These are phyloP conservation scores for Phanerochaete carnosa DNA, from an alignment of 768 basidiomycete genomes.

Conservation along the genomic window DNA sequence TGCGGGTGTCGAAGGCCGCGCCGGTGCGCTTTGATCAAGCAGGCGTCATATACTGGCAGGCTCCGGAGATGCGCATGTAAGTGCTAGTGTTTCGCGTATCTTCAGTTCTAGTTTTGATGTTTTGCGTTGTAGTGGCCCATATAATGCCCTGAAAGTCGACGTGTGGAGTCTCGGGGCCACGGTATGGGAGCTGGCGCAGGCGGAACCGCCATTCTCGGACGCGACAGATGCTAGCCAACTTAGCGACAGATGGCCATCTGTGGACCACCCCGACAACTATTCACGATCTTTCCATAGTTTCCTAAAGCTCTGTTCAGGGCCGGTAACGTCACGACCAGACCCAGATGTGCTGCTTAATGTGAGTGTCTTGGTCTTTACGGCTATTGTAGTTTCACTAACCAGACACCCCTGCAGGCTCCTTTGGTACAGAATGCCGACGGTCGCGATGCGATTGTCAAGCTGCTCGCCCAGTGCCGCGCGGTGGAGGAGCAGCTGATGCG, in stretches of 20 bases:
- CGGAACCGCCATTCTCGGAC: constrained; percentile 68
- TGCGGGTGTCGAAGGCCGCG: constrained; percentile 49
- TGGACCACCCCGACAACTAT: constrained; percentile 55
- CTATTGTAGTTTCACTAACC: background rate
- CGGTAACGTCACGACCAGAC: constrained; percentile 50
- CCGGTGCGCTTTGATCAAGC: constrained; percentile 55
- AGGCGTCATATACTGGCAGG: constrained; percentile 84
- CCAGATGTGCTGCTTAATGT: constrained; percentile 60
- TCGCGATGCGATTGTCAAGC: constrained; percentile 60
- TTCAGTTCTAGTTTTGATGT: constrained; percentile 9
- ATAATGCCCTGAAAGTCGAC: constrained; percentile 73
- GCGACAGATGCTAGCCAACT: constrained; percentile 43
- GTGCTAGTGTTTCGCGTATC: constrained; percentile 20
- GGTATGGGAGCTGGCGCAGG: constrained; percentile 78
- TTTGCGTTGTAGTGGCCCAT: constrained; percentile 49
- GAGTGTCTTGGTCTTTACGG: constrained; percentile 18
- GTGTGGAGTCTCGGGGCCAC: constrained; percentile 83
- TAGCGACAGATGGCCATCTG: constrained; percentile 61
- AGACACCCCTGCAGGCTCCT: constrained; percentile 39
- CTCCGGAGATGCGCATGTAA: constrained; percentile 74
- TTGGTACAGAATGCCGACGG: constrained; percentile 71
- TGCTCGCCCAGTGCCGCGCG: constrained; percentile 63
- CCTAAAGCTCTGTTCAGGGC: constrained; percentile 61
- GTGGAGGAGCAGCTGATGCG: constrained; percentile 47
- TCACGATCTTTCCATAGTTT: constrained; percentile 75